Evolutionary conservation across 2,329 filamentous ascomycete genomes (phyloP), one percentile per base, ranked within the genome.

Genomic region (Teratosphaeria pseudoeucalypti): DNA sequence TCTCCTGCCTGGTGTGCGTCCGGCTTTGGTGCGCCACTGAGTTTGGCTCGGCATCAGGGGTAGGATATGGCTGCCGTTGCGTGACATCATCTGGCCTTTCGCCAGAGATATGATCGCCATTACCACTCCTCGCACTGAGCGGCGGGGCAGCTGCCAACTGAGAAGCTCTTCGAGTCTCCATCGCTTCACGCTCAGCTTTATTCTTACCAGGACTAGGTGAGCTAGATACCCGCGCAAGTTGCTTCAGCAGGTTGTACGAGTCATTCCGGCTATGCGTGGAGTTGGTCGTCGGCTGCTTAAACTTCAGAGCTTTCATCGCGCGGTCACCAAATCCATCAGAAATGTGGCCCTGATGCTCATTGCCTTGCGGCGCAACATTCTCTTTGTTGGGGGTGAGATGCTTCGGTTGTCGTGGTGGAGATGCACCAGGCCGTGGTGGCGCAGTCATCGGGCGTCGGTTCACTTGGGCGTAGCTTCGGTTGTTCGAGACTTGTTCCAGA

Each of bases 201-300:
- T 60, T 55, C 56, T 70, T 71, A 26, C 65, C 71, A 37, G 77
- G 76, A 61, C 75, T 79, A 3, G 78, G 78, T 34, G 77, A 80
- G 59, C 76, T 79, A 6, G 77, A 75, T 2, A 72, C 76, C 62
- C 76, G 70, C 1, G 78, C 76, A 10, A 81, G 70, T 58, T 74
- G 72, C 62, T 75, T 73, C 54, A 81, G 68, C 26, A 80, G 52
- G 67, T 61, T 76, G 72, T 61, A 77, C 72, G 78, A 79, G 64
- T 79, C 78, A 52, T 74, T 70, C 43, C 75, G 71, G 34, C 70
- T 67, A 56, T 74, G 70, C 43, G 23, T n/a, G 7, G 16, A 7
- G n/a, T 49, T 10, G 9, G n/a, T 49, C 12, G 61, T 58, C 11
- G 72, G 71, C 52, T 69, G 66, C 54, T 70, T 63, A 3, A 66